Base-by-base conservation (phyloP, 495 filamentous ascomycete genomes). In the Tuber microsphaerosporum region DNA sequence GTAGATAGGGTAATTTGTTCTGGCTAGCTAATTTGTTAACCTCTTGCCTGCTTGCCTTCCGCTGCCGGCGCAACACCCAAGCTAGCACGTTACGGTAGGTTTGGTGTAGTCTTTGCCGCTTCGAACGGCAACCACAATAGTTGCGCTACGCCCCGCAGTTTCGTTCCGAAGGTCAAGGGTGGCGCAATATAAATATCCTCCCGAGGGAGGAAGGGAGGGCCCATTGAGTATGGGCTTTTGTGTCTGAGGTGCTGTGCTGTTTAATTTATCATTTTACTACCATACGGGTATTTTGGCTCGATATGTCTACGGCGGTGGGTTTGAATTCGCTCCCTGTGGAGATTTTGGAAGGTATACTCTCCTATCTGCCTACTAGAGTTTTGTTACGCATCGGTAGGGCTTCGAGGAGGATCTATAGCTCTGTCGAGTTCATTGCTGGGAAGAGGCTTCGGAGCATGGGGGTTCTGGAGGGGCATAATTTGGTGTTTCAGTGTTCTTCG, bases 401-500 rank as follows among this genome's bases (percentile, higher is more conserved):
- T 39, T 73, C 45, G 26, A 34, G 44, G n/a, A 51, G 61, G 7
- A 20, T 73, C 12, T 73, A 39, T 10, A 51, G 10, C 3, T 56
- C 45, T 12, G 73, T 45, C 20, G 7, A 65, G 20, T 73, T 72
- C 46, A 41, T 82, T 22, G n/a, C 76, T 34, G 39, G n/a, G 39
- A 74, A 81, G 45, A 74, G 79, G 19, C 65, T 82, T 51, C 70
- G 79, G 26, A 9, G 68, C 26, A 34, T 75, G 26, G 17, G 48
- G 37, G 7, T 31, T 1, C 71, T 82, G 17, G 51, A 74, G 20
- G 79, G 73, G 9, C 71, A 81, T 44, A 26, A 76, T 41, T 48
- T 81, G n/a, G 51, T 82, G 22, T 81, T 81, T 31, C 76, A 75
- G 42, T 81, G 79, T 41, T 76, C 80, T 12, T 73, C 72, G 3